A percentile compares a stretch with the other conserved stretches of the same genome.
phyloP scores from a whole-genome alignment of 352 stramenopile species.

The Aphanomyces stellatus region DNA sequence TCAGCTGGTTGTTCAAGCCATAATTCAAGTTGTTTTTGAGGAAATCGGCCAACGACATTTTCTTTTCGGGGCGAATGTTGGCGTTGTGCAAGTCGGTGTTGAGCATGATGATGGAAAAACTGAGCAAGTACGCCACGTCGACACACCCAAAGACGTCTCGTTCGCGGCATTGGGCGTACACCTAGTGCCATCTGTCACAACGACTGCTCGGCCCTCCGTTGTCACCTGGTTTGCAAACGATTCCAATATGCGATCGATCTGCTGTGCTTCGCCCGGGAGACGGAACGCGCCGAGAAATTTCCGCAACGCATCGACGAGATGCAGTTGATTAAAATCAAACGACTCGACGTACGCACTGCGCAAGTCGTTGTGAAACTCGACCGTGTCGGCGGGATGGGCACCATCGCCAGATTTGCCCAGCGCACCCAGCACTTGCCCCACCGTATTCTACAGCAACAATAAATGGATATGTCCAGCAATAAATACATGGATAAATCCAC shows the following conservation, averaged over 20 bases:
- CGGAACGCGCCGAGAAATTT: conserved; percentile 83
- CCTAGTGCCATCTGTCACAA: no score
- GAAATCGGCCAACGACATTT: conserved; percentile 82
- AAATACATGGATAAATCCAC: background rate
- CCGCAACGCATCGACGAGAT: conserved; percentile 57
- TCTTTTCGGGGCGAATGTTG: conserved; percentile 76
- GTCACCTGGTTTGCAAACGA: conserved; percentile 62
- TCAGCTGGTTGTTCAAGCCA: conserved; percentile 70
- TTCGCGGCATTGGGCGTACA: conserved; percentile 81
- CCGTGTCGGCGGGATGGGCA: conserved; percentile 71
- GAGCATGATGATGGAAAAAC: conserved; percentile 86
- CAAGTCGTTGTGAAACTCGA: conserved; percentile 77
- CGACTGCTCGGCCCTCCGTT: background rate
- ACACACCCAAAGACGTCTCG: conserved; percentile 66
- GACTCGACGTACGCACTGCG: conserved; percentile 60
- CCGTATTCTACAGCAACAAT: conserved; percentile 27
- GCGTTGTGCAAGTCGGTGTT: conserved; percentile 84
- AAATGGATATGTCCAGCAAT: background rate
- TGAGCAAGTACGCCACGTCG: conserved; percentile 86
- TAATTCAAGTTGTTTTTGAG: conserved; percentile 88
- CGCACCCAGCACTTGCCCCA: conserved; percentile 79
- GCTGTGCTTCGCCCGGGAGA: conserved; percentile 74
- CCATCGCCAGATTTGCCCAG: conserved; percentile 77
- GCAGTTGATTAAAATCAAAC: conserved; percentile 75
- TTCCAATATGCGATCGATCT: conserved; percentile 85